Evolutionary conservation across 768 basidiomycete species (phyloP), one percentile per base, ranked within the genome.

Genomic region (Tricholoma hemisulphureum): DNA sequence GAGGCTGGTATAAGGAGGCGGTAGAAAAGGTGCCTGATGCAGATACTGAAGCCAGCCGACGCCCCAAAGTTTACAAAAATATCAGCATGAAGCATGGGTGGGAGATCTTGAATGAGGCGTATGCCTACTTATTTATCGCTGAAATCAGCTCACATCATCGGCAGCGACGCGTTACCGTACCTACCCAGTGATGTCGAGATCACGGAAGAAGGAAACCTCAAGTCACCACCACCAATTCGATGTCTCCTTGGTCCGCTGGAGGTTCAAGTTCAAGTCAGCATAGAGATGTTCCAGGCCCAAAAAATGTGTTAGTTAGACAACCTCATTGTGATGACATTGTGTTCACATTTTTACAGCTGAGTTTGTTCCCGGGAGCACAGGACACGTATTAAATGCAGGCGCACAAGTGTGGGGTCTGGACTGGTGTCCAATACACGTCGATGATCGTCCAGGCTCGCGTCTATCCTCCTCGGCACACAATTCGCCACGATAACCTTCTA

Each of bases 401-500:
- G 90, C 88, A 2, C 89, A 93, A 0, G 89, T 92, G n/a, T 93
- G 90, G 87, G 92, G 86, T 2, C 66, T 96, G 32, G 93, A 95
- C 62, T 98, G 95, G 95, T 95, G 94, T 69, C 96, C 97, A 3
- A 84, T 87, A 21, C 80, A 88, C 59, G 71, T 77, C 20, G 74
- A 79, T 32, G 85, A 86, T 50, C 78, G 84, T 35, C 60, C 73
- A 49, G 67, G 90, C 51, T 49, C 45, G 13, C 11, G 34, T 37
- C n/a, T 45, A 34, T 53, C 8, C 11, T 11, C 35, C 29, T 20
- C 7, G 11, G 53, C 51, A 34, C 39, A 63, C 53, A 31, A 41
- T 52, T 50, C 28, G 28, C 18, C 16, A 29, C 9, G 46, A 49
- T 29, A 49, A 49, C 28, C 8, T 49, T 49, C 16, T 9, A 34